Evolutionary conservation across 2,329 filamentous ascomycete genomes (phyloP).

Genomic region (Mariannaea elegans): DNA sequence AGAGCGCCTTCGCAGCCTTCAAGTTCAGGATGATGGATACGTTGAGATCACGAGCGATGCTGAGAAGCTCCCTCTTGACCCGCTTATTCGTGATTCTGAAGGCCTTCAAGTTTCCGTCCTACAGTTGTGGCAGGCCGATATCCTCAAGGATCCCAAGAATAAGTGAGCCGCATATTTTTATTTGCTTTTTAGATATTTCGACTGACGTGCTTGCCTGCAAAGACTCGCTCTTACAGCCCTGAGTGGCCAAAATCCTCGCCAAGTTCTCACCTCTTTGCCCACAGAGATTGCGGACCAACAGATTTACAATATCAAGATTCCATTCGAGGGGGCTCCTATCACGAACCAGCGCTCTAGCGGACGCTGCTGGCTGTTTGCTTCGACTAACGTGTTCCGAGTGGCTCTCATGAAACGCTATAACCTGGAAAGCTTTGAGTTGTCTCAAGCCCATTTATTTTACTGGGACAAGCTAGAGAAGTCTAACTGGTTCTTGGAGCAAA

Average conservation of each 20-base stretch:
- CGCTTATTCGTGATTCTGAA: constrained; percentile 45
- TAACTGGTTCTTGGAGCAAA: constrained; percentile 88
- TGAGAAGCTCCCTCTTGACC: constrained; percentile 34
- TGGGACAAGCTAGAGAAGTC: constrained; percentile 95
- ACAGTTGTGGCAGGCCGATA: constrained; percentile 66
- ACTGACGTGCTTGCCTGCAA: constrained; percentile 11
- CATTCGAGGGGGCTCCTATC: constrained; percentile 81
- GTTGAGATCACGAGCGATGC: constrained; percentile 56
- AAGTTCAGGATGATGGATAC: constrained; percentile 61
- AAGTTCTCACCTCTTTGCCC: constrained; percentile 71
- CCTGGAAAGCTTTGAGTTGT: constrained; percentile 83
- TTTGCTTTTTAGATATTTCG: not conserved
- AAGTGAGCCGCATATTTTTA: constrained; percentile 53
- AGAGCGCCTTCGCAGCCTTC: constrained; percentile 55
- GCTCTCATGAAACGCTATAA: constrained; percentile 86
- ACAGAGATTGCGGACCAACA: constrained; percentile 76
- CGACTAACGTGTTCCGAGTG: constrained; percentile 92
- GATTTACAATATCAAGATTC: constrained; percentile 84
- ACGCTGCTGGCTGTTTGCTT: constrained; percentile 91
- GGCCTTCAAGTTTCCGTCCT: constrained; percentile 61
- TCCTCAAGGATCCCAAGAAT: constrained; percentile 72
- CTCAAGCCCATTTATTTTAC: constrained; percentile 88
- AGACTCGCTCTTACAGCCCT: constrained; percentile 81
- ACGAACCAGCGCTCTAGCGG: constrained; percentile 86
- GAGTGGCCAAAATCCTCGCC: constrained; percentile 70